Conservation (phyloP, 306 rosid genomes). For the Abrus precatorius region DNA sequence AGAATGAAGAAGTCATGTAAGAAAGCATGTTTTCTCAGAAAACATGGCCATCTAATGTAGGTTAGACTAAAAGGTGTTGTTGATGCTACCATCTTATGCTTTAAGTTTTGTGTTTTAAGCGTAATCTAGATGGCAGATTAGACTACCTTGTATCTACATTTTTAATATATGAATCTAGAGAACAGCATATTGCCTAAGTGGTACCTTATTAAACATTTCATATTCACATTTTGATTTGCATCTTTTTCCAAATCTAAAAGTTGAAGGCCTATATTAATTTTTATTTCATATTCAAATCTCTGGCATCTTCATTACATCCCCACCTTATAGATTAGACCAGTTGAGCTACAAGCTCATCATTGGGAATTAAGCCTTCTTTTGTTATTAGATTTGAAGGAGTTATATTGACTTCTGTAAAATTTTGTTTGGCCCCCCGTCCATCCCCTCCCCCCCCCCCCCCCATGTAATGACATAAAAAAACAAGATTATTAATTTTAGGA, state of each 20-base stretch:
- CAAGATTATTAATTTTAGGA: slow-evolving; percentile 10
- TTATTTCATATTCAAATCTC: background rate
- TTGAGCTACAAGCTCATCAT: slow-evolving; percentile 17
- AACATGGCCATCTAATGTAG: slow-evolving; percentile 4
- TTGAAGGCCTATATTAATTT: slow-evolving; percentile 1
- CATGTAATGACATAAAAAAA: background rate
- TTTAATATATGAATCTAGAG: slow-evolving; percentile 3
- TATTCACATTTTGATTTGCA: slow-evolving; percentile 19
- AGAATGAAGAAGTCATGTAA: slow-evolving; percentile 1
- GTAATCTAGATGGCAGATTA: slow-evolving; percentile 10
- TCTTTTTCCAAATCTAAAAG: slow-evolving; percentile 13
- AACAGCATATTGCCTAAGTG: slow-evolving; percentile 5
- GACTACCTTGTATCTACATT: background rate
- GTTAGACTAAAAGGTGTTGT: slow-evolving; percentile 14
- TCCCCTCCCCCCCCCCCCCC: background rate
- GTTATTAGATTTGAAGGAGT: slow-evolving; percentile 1
- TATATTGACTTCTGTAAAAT: background rate
- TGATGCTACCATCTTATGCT: slow-evolving; percentile 28
- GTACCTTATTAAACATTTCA: background rate
- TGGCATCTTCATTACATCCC: background rate
- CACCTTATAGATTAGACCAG: background rate
- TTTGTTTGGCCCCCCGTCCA: slow-evolving; percentile 10
- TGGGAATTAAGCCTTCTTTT: background rate
- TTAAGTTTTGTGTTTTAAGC: slow-evolving; percentile 27
- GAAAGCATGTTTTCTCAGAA: slow-evolving; percentile 22